Evolutionary conservation across 192 early-diverging fungal genomes (phyloP).

Genomic region (Blastocladiella britannica): DNA sequence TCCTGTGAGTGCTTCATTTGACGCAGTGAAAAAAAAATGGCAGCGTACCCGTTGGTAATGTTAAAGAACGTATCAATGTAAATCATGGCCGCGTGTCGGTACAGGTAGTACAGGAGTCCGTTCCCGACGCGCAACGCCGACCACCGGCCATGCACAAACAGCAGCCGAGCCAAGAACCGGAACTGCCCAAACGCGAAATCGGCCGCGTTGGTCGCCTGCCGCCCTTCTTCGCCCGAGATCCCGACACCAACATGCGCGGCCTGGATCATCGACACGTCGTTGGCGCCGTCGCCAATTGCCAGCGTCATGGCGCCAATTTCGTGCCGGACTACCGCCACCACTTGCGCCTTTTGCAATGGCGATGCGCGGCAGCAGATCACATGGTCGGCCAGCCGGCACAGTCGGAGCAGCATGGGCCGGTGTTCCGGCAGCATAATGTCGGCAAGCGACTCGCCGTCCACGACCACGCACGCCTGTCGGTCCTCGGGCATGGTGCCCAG

Average conservation of each 20-base stretch:
- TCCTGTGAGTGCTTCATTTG: too few relatives aligned
- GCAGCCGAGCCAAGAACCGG: slow-evolving; percentile 53
- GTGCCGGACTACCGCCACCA: slow-evolving; percentile 46
- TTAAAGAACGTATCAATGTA: slow-evolving; percentile 85
- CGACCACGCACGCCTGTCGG: slow-evolving; percentile 13
- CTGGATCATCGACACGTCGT: slow-evolving; percentile 97
- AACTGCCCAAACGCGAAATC: slow-evolving; percentile 91
- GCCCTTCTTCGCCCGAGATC: slow-evolving; percentile 81
- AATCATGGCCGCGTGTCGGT: slow-evolving; percentile 81
- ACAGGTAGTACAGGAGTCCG: slow-evolving; percentile 80
- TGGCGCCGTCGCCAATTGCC: slow-evolving; percentile 90
- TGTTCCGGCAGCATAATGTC: slow-evolving; percentile 7
- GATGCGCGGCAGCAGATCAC: slow-evolving; percentile 61
- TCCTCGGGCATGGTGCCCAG: slow-evolving; percentile 33
- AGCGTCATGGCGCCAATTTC: slow-evolving; percentile 43
- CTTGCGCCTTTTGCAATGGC: slow-evolving; percentile 53
- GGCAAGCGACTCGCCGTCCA: slow-evolving; percentile 15
- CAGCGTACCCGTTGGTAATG: slow-evolving; percentile 68
- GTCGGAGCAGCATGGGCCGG: slow-evolving; percentile 14
- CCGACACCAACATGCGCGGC: slow-evolving; percentile 87
- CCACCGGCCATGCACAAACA: slow-evolving; percentile 89
- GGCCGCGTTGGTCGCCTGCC: slow-evolving; percentile 77
- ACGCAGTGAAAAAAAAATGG: too few relatives aligned
- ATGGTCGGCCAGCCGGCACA: slow-evolving; percentile 15
- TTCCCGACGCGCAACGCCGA: slow-evolving; percentile 63